Evolutionary conservation across 2,329 filamentous ascomycete genomes (phyloP), one percentile per base, ranked within the genome.

Genomic region (Alternaria gansuensis): DNA sequence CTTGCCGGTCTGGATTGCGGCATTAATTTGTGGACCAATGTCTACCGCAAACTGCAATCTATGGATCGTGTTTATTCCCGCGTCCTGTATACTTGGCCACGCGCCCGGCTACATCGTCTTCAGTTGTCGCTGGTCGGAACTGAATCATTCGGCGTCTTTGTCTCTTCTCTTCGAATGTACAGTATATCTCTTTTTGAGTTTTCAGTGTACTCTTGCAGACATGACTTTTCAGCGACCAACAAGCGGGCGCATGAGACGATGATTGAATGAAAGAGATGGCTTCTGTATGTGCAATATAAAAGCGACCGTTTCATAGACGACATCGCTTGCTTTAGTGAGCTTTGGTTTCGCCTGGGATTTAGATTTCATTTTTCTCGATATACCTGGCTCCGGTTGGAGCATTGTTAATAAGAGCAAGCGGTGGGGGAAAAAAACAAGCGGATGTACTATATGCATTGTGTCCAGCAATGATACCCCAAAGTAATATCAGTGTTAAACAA

Each of bases 101-200:
- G 33, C 54, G 21, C 21, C 21, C 24, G 39, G 39, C 28, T 55
- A 36, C 61, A 50, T 51, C 23, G 49, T 41, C 57, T 54, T 45
- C 58, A 57, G 54, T 57, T 57, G 59, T 62, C 61, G 61, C 61
- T 64, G 61, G 61, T 34, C 55, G 55, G 52, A 55, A 62, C 51
- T 50, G 44, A 49, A 33, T 45, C 51, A 37, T 24, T 29, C 39
- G 51, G 49, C 49, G 51, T 46, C 51, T 33, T 26, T 41, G 31
- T 26, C 31, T 44, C 23, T 14, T n/a, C 52, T n/a, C n/a, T 46
- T 54, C 37, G 17, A 49, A 33, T 57, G 51, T 64, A 56, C n/a
- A 53, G 26, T 57, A 53, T 59, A 56, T n/a, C 21, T 23, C 43
- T 34, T 58, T 41, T 58, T 41, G 13, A 29, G 41, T 31, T 51